Base-by-base conservation (phyloP, 768 basidiomycete genomes). In the Coprinopsis cinerea region DNA sequence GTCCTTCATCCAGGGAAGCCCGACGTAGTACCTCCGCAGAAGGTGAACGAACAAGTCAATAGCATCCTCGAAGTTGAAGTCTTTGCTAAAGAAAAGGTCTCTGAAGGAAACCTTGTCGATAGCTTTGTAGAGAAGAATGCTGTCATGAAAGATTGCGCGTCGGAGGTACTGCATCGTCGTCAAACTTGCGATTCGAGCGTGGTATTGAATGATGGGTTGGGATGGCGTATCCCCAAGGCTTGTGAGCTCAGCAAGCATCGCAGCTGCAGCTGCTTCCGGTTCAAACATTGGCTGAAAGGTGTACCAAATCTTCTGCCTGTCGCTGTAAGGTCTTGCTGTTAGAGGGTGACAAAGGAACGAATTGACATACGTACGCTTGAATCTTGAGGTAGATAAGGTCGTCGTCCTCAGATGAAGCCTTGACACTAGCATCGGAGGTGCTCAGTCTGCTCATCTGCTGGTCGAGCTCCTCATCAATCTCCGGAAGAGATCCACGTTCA, bases 1-100 rank as follows among this genome's bases (percentile, higher is more conserved):
- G 20, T 65, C 62, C 44, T 65, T 65, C 23, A 62, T 49, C 64
- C 62, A 62, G 15, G 30, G 47, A 2, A 65, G 36, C 25, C 61
- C 56, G 40, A 57, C 56, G 15, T 57, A 18, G 1, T 44, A 18
- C 1, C 47, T 0, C 32, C 64, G 57, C 44, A 28, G 52, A 23
- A 18, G 2, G 6, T 36, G 15, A 9, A 4, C 20, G 42, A 10
- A 15, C 10, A 37, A 35, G n/a, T 15, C 15, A 20, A 30, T 10
- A 9, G 54, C 10, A 36, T 68, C 64, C 3, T 61, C 62, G 0
- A 53, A 24, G 0, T 59, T 53, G 39, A 68, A 66, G 25, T 66
- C 60, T 2, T 68, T 59, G 24, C 61, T 58, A 34, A 67, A 53
- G 18, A 67, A 30, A n/a, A 68, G 44, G 42, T 68, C 66, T 40